phyloP scores from a whole-genome alignment of 768 basidiomycete genomes.

The Tylopilus vinaceipallidus region DNA sequence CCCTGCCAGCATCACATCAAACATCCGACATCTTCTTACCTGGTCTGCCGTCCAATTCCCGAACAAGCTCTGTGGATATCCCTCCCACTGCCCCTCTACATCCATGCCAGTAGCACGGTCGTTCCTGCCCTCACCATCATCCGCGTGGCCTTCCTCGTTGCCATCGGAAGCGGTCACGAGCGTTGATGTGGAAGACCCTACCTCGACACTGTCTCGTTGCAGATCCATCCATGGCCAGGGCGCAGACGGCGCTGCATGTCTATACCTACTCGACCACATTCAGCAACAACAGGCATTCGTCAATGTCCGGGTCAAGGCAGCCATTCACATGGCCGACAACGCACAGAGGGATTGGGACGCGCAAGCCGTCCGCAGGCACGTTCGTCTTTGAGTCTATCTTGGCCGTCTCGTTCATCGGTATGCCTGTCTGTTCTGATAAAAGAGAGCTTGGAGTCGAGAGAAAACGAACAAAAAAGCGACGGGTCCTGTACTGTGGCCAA shows the following conservation, averaged over 20 bases:
- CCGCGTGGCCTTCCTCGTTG: no score
- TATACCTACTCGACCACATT: slow-evolving; percentile 6
- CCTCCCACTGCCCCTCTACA: slow-evolving; percentile 18
- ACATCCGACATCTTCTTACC: slow-evolving; percentile 27
- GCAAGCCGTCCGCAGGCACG: not conserved
- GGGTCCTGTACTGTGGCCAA: no score
- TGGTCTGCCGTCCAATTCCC: slow-evolving; percentile 49
- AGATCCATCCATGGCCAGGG: slow-evolving; percentile 36
- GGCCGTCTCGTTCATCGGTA: not conserved
- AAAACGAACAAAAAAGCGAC: not conserved
- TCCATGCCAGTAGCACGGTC: no score
- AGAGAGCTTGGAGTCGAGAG: not conserved
- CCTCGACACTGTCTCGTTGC: not conserved
- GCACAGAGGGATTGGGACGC: not conserved
- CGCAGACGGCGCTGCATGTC: slow-evolving; percentile 26
- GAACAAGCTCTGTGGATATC: slow-evolving; percentile 46
- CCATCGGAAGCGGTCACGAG: not conserved
- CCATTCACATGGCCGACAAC: not conserved
- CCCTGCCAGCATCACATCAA: not conserved
- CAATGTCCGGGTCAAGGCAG: no score
- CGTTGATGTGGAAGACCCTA: not conserved
- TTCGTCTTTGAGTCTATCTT: no score
- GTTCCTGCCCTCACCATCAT: not conserved
- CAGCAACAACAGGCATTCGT: no score
- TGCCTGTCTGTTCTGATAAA: no score